Evolutionary conservation across 352 stramenopile species (phyloP).

Genomic region (Globisporangium splendens): DNA sequence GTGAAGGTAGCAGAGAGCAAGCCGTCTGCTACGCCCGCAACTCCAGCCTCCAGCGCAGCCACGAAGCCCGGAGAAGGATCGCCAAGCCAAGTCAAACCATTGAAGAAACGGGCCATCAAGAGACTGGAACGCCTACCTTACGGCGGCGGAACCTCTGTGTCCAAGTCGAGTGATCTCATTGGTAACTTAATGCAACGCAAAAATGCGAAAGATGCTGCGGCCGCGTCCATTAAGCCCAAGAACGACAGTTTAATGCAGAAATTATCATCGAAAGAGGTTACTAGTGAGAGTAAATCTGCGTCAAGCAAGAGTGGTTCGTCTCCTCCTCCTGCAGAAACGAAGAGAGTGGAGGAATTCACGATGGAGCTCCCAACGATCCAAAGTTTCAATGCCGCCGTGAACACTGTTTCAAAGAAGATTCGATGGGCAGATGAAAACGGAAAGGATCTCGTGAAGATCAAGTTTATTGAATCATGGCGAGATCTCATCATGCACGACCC

Average conservation of each 20-base stretch:
- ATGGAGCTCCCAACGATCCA: constrained; percentile 78
- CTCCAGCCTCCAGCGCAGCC: background rate
- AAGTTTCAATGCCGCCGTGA: constrained; percentile 63
- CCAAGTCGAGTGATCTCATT: constrained; percentile 79
- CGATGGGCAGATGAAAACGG: constrained; percentile 79
- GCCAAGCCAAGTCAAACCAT: constrained; percentile 30
- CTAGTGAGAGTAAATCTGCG: constrained; percentile 10
- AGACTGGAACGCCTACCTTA: constrained; percentile 69
- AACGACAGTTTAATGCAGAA: constrained; percentile 24
- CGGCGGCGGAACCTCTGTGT: constrained; percentile 45
- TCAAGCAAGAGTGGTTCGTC: constrained; percentile 9
- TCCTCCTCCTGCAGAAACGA: constrained; percentile 22
- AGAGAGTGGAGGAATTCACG: constrained; percentile 28
- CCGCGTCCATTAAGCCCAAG: constrained; percentile 28
- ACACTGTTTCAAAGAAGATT: constrained; percentile 56
- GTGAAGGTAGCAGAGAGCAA: background rate
- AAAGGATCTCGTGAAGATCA: constrained; percentile 73
- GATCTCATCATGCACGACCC: constrained; percentile 64
- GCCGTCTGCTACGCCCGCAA: background rate
- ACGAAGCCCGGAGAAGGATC: constrained; percentile 14
- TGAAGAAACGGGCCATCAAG: constrained; percentile 76
- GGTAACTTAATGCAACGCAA: constrained; percentile 83
- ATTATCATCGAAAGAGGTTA: constrained; percentile 12
- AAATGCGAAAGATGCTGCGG: constrained; percentile 57
- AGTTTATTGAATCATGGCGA: constrained; percentile 85